phyloP scores from a whole-genome alignment of 768 basidiomycete genomes.

The Podaxis sp. region DNA sequence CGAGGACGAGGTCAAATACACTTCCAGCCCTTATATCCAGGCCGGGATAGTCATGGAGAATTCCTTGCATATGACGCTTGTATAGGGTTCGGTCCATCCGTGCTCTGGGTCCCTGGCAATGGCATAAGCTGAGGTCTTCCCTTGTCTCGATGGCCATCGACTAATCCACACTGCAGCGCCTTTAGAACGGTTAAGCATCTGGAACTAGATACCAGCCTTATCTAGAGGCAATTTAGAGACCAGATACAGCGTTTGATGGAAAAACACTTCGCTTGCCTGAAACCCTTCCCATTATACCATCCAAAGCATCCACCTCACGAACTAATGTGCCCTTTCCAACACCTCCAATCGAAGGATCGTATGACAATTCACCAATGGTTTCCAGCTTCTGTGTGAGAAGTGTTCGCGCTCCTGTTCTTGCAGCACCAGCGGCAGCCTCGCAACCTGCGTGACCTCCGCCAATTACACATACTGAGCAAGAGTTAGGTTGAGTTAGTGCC shows the following conservation, averaged over 20 bases:
- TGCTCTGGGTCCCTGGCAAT: slow-evolving; percentile 77
- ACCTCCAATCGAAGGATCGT: slow-evolving; percentile 91
- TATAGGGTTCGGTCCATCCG: slow-evolving; percentile 88
- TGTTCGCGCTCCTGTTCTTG: slow-evolving; percentile 79
- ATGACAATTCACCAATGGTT: slow-evolving; percentile 81
- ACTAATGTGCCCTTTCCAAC: slow-evolving; percentile 92
- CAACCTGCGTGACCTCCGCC: slow-evolving; percentile 94
- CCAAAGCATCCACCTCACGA: slow-evolving; percentile 88
- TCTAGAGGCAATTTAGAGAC: slow-evolving; percentile 42
- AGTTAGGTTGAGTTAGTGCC: not conserved
- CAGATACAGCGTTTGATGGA: not conserved
- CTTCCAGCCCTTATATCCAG: slow-evolving; percentile 71
- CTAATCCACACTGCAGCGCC: slow-evolving; percentile 88
- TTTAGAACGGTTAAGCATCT: slow-evolving; percentile 80
- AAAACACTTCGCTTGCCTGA: slow-evolving; percentile 52
- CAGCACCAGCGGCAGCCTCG: slow-evolving; percentile 86
- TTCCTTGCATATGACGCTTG: slow-evolving; percentile 77
- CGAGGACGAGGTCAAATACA: slow-evolving; percentile 77
- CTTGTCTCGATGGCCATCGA: slow-evolving; percentile 7
- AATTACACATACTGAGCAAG: slow-evolving; percentile 72
- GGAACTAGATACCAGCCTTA: slow-evolving; percentile 87
- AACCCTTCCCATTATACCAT: slow-evolving; percentile 82
- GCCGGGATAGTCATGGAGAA: slow-evolving; percentile 63
- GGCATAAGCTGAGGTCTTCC: slow-evolving; percentile 4
- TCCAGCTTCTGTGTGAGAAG: slow-evolving; percentile 80